Base-by-base conservation (phyloP, 176 grass and related monocot species). In the Oryza australiensis region DNA sequence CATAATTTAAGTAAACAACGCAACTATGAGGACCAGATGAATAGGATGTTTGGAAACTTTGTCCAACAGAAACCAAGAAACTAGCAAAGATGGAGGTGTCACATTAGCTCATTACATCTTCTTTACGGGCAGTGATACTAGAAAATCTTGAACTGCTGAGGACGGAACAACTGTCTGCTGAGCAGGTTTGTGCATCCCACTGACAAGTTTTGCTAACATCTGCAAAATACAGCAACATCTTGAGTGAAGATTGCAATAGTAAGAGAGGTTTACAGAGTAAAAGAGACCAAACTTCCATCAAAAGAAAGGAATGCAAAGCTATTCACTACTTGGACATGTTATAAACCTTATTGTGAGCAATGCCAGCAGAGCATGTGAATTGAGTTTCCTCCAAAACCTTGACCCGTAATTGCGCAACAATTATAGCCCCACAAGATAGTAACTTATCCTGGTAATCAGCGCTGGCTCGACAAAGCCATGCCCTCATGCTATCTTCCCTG, bases 151-250 rank as follows among this genome's bases (percentile, higher is more conserved):
- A 82, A 98, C 90, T 45, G 92, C 94, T 41, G 90, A 91, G n/a
- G 90, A 87, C 69, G 92, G 92, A 28, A 93, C 92, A 74, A 98
- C 86, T 43, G 95, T 95, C 87, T 98, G 92, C 78, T 98, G 92
- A 86, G 95, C 95, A 86, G 95, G 95, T 72, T 98, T 98, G 86
- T 98, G 84, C 92, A 95, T 95, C 51, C 88, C 88, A 26, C 95
- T 98, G 22, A 92, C 88, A 90, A 95, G 95, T 88, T 98, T 98
- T 70, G 95, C 92, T 86, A 98, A 77, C 92, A 98, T 91, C 95
- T 95, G 82, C 62, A 20, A 15, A 91, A 30, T 67, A 76, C 64
- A 73, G 82, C n/a, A 68, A 84, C 66, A 65, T 69, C 71, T 85
- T 85, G 60, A 67, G 24, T 80, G 78, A 46, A 22, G 42, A 62